Evolutionary conservation across 192 early-diverging fungal genomes (phyloP).

Genomic region (Coemansia brasiliensis): DNA sequence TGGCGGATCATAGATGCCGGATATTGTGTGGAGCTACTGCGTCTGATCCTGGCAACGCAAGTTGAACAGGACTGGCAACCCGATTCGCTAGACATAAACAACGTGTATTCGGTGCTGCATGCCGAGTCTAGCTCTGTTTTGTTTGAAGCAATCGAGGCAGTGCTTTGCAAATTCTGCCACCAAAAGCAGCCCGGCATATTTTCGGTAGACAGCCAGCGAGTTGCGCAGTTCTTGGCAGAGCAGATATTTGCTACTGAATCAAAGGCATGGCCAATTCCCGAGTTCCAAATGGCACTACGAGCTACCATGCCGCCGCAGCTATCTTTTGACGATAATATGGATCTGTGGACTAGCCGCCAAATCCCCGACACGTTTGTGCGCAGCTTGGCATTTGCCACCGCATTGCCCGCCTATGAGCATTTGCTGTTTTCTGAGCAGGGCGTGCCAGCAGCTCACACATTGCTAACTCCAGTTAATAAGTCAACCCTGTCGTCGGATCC

Average conservation of each 20-base stretch:
- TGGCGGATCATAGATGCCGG: conserved; percentile 37
- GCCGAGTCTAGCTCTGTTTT: conserved; percentile 14
- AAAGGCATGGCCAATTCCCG: conserved; percentile 37
- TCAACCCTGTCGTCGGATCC: conserved; percentile 31
- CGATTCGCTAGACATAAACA: conserved; percentile 14
- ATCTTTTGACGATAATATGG: not conserved
- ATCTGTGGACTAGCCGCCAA: conserved; percentile 23
- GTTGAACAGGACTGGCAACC: conserved; percentile 40
- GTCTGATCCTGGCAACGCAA: conserved; percentile 38
- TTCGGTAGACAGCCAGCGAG: conserved; percentile 23
- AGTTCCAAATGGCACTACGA: conserved; percentile 34
- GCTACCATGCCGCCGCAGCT: conserved; percentile 52
- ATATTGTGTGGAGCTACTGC: conserved; percentile 45
- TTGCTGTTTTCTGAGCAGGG: conserved; percentile 19
- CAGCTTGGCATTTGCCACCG: conserved; percentile 37
- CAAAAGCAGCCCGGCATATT: not conserved
- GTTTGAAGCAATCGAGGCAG: conserved; percentile 31
- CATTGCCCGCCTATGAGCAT: conserved; percentile 22
- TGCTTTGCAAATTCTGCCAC: conserved; percentile 27
- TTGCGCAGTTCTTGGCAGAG: conserved; percentile 40
- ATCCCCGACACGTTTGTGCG: conserved; percentile 40
- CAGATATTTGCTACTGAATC: conserved; percentile 41
- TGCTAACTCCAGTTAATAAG: conserved; percentile 29
- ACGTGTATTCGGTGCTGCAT: conserved; percentile 17
- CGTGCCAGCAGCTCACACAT: conserved; percentile 10